Percentiles rank a stretch among this genome's conserved stretches.
Conservation (phyloP, 2,329 filamentous ascomycete genomes). For the Phyllosticta citriasiana region DNA sequence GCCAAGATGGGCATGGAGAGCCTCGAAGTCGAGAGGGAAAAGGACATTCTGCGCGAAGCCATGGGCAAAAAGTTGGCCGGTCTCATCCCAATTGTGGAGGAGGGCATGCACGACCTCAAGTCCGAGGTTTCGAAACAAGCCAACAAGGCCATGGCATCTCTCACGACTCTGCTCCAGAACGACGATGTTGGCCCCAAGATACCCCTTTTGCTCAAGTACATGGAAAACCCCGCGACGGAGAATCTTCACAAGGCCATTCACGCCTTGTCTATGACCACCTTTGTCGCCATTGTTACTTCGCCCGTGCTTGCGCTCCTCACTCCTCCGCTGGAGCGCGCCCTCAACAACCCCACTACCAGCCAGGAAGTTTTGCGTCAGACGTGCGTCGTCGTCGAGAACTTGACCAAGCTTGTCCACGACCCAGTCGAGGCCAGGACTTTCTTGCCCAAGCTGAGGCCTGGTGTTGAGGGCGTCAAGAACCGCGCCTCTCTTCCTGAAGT, state of each 20-base stretch:
- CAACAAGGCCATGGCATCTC: conserved; percentile 80
- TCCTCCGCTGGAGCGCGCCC: conserved; percentile 82
- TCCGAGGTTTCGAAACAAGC: conserved; percentile 74
- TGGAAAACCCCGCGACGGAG: conserved; percentile 85
- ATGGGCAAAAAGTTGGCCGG: conserved; percentile 83
- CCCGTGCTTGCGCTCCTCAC: conserved; percentile 91
- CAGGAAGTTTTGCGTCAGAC: conserved; percentile 95
- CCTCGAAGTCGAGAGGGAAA: conserved; percentile 74
- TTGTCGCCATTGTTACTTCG: conserved; percentile 90
- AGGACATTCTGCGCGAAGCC: conserved; percentile 79
- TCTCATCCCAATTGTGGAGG: conserved; percentile 84
- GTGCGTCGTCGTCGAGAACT: conserved; percentile 91
- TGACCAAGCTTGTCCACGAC: conserved; percentile 95
- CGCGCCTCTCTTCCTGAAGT: conserved; percentile 91
- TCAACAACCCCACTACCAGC: conserved; percentile 81
- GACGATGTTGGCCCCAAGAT: conserved; percentile 92
- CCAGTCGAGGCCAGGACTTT: conserved; percentile 92
- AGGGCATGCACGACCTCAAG: conserved; percentile 95
- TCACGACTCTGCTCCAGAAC: conserved; percentile 86
- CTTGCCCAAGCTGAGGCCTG: conserved; percentile 85
- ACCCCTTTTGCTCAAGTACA: conserved; percentile 83
- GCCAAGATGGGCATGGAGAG: conserved; percentile 76
- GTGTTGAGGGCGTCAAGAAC: conserved; percentile 80
- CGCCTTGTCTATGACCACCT: conserved; percentile 94
- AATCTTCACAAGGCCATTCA: conserved; percentile 93